Evolutionary conservation across 805 yeast species (phyloP).

Genomic region (Tetrapisispora pingtungensis): DNA sequence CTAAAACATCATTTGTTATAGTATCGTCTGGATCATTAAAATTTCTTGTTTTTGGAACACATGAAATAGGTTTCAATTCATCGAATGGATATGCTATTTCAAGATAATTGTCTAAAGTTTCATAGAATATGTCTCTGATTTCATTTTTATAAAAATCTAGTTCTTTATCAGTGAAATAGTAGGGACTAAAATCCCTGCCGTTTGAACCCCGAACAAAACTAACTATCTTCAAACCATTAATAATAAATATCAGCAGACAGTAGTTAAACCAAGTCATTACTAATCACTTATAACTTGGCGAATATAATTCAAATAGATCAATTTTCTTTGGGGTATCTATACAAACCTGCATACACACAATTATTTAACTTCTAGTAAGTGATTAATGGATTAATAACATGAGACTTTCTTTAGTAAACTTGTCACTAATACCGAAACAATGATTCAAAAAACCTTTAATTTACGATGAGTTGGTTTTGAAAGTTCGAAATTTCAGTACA

Average conservation of each 20-base stretch:
- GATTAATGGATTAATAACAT: no score
- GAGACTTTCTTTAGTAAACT: no score
- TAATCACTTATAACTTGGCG: not conserved
- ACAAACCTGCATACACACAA: no score
- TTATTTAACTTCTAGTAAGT: no score
- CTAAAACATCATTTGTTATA: constrained; percentile 71
- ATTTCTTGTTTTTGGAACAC: constrained; percentile 61
- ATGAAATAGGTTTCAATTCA: constrained; percentile 66
- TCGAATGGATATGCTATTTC: constrained; percentile 69
- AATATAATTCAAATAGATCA: no score
- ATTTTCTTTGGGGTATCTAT: no score
- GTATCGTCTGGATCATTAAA: constrained; percentile 41
- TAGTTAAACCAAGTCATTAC: not conserved
- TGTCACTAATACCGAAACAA: not conserved
- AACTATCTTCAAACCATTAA: not conserved
- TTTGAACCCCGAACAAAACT: not conserved
- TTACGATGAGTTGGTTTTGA: not conserved
- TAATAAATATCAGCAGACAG: no score
- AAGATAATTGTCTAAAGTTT: constrained; percentile 67
- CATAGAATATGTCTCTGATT: constrained; percentile 51
- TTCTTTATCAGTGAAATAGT: constrained; percentile 26
- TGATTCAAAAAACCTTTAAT: not conserved
- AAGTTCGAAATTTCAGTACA: not conserved
- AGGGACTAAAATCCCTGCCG: constrained; percentile 2
- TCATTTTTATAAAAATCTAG: constrained; percentile 31